Percentiles rank a stretch among this genome's conserved stretches.
Evolutionary conservation across 2,329 filamentous ascomycete species (phyloP).

Genomic region (Paraphoma sp.): DNA sequence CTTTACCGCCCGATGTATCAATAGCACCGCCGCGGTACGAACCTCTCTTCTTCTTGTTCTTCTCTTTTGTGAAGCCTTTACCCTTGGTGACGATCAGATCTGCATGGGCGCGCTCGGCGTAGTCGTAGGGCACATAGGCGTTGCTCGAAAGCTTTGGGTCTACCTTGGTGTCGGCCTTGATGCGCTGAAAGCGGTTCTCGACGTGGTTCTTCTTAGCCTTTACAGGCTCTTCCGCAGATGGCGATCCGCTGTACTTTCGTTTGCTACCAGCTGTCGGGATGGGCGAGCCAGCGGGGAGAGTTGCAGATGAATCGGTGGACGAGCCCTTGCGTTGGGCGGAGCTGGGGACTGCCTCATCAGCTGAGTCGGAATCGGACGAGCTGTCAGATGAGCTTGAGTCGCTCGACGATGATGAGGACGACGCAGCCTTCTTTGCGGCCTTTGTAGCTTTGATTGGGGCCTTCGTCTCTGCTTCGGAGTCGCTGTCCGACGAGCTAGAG

Average conservation of each 20-base stretch:
- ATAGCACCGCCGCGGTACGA: slow-evolving; percentile 89
- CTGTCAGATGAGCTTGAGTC: slow-evolving; percentile 25
- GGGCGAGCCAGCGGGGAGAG: slow-evolving; percentile 39
- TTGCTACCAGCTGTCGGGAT: slow-evolving; percentile 48
- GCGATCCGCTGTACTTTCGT: slow-evolving; percentile 46
- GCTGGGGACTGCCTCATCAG: slow-evolving; percentile 38
- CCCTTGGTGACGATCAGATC: slow-evolving; percentile 91
- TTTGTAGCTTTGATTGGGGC: slow-evolving; percentile 16
- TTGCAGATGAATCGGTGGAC: slow-evolving; percentile 54
- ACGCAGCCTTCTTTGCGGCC: slow-evolving; percentile 9
- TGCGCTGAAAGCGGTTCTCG: slow-evolving; percentile 74
- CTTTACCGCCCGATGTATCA: slow-evolving; percentile 80
- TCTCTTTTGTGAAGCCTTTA: slow-evolving; percentile 99
- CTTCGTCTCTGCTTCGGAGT: slow-evolving; percentile 23
- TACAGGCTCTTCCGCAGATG: slow-evolving; percentile 37
- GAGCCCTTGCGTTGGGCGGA: slow-evolving; percentile 46
- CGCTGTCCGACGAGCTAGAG: slow-evolving; percentile 35
- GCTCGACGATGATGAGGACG: slow-evolving; percentile 26
- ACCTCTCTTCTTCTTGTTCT: slow-evolving; percentile 86
- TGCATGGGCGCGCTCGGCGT: slow-evolving; percentile 85
- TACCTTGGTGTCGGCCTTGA: slow-evolving; percentile 71
- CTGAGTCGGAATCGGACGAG: slow-evolving; percentile 25
- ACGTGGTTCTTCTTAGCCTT: slow-evolving; percentile 43
- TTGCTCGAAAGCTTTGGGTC: slow-evolving; percentile 78
- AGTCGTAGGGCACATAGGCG: slow-evolving; percentile 81